Percentiles rank a stretch among this genome's conserved stretches.
These are phyloP conservation scores for Dendrobium huoshanense DNA, from an alignment of 106 monocot genomes.

Conservation along the genomic window DNA sequence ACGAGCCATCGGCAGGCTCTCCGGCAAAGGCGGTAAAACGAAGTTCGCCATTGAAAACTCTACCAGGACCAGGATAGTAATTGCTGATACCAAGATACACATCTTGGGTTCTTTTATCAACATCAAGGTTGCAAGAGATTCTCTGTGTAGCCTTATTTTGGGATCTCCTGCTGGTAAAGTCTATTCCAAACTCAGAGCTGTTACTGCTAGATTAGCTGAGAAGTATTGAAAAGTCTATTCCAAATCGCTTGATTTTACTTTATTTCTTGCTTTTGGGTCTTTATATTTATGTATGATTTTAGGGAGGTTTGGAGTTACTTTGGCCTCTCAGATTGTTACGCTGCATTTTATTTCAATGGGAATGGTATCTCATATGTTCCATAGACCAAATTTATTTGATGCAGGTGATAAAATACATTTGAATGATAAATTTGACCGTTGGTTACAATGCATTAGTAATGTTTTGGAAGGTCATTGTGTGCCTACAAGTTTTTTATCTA, in stretches of 20 bases:
- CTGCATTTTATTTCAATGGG: too few species aligned
- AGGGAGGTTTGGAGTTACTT: too few species aligned
- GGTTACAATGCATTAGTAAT: too few species aligned
- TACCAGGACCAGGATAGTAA: conserved; percentile 82
- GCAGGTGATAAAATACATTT: too few species aligned
- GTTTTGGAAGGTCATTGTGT: too few species aligned
- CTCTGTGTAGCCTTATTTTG: conserved; percentile 82
- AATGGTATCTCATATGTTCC: too few species aligned
- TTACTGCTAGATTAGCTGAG: conserved; percentile 73
- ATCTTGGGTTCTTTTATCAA: conserved; percentile 62
- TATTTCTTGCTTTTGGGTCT: not conserved
- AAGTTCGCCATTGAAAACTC: conserved; percentile 91
- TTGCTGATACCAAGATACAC: conserved; percentile 85
- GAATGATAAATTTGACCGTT: too few species aligned
- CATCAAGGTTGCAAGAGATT: conserved; percentile 63
- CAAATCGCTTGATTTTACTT: not conserved
- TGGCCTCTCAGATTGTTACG: too few species aligned
- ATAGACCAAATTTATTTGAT: too few species aligned
- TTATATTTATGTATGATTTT: not conserved
- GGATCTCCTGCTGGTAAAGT: conserved; percentile 91
- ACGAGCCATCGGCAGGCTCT: conserved; percentile 78
- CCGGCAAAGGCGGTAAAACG: conserved; percentile 89
- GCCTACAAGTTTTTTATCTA: too few species aligned
- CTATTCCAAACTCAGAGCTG: conserved; percentile 80
- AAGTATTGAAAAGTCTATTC: conserved; percentile 24